Evolutionary conservation across 2,329 filamentous ascomycete species (phyloP).

Genomic region (Fusarium poae): DNA sequence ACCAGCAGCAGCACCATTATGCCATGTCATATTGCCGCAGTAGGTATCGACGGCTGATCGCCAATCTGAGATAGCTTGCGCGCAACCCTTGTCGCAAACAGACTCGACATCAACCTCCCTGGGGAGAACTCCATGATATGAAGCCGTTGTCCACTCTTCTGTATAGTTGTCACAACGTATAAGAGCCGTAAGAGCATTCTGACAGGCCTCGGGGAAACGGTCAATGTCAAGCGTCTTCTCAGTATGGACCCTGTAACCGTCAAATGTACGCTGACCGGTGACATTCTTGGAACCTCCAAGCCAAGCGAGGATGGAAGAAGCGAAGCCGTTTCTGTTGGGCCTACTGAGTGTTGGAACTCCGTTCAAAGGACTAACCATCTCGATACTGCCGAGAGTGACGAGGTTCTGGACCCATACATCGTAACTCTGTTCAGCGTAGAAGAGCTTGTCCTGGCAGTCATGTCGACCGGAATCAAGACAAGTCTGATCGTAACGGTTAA

Average conservation of each 20-base stretch:
- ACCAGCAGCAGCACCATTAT: constrained; percentile 4
- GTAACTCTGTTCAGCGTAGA: constrained; percentile 38
- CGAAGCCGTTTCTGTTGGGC: constrained; percentile 36
- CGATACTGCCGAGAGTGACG: constrained; percentile 28
- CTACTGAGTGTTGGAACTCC: constrained; percentile 16
- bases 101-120: neutral
- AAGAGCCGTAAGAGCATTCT: constrained; percentile 20
- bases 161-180: constrained; percentile 14
- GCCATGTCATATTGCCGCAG: constrained; percentile 9
- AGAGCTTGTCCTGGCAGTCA: constrained; percentile 42
- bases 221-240: constrained; percentile 5
- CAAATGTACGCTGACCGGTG: constrained; percentile 28
- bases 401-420: constrained; percentile 48
- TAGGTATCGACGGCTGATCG: constrained; percentile 3
- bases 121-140: neutral
- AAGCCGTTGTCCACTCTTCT: neutral
- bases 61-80: neutral
- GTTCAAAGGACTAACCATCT: constrained; percentile 37
- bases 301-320: constrained; percentile 39
- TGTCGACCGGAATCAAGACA: constrained; percentile 32
- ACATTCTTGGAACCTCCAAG: constrained; percentile 24
- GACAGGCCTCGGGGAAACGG: constrained; percentile 4
- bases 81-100: constrained; percentile 6
- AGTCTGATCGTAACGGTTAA: constrained; percentile 44
- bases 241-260: constrained; percentile 24